Evolutionary conservation across 176 grass and related monocot genomes (phyloP).

Genomic region (Pharus latifolius): DNA sequence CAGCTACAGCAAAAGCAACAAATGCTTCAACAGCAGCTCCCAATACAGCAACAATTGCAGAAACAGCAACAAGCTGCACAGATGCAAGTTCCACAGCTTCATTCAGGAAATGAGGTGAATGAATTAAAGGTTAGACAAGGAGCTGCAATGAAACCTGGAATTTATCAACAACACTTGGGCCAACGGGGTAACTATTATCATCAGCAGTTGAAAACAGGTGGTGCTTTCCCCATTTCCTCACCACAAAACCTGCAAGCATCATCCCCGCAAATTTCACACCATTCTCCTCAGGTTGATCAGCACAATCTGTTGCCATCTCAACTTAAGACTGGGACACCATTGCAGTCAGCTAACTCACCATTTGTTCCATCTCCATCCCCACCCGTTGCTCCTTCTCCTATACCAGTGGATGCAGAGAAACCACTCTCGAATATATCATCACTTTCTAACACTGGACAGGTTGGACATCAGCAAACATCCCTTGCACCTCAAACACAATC

Average conservation of each 20-base stretch:
- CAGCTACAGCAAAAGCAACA: constrained; percentile 54
- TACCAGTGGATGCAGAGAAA: constrained; percentile 72
- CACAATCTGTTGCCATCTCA: constrained; percentile 68
- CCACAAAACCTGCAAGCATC: constrained; percentile 91
- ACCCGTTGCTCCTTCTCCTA: constrained; percentile 68
- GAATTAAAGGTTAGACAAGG: constrained; percentile 77
- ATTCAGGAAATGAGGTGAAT: constrained; percentile 50
- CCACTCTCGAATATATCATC: constrained; percentile 50
- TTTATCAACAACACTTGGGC: constrained; percentile 64
- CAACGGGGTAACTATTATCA: constrained; percentile 51
- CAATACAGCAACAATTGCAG: constrained; percentile 50
- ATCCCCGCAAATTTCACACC: constrained; percentile 86
- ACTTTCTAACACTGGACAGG: constrained; percentile 46
- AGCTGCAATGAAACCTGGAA: constrained; percentile 59
- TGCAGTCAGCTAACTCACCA: constrained; percentile 71
- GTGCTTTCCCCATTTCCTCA: constrained; percentile 75
- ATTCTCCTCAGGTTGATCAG: constrained; percentile 92
- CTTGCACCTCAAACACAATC: constrained; percentile 51
- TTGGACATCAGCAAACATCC: constrained; percentile 46
- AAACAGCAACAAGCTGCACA: constrained; percentile 48
- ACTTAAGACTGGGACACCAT: constrained; percentile 70
- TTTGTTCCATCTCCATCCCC: constrained; percentile 84
- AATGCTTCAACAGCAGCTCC: constrained; percentile 39
- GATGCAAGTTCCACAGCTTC: constrained; percentile 52
- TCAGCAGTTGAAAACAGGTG: constrained; percentile 57